These are phyloP conservation scores for Penicillium expansum DNA, from an alignment of 2,329 filamentous ascomycete species.

Conservation along the genomic window DNA sequence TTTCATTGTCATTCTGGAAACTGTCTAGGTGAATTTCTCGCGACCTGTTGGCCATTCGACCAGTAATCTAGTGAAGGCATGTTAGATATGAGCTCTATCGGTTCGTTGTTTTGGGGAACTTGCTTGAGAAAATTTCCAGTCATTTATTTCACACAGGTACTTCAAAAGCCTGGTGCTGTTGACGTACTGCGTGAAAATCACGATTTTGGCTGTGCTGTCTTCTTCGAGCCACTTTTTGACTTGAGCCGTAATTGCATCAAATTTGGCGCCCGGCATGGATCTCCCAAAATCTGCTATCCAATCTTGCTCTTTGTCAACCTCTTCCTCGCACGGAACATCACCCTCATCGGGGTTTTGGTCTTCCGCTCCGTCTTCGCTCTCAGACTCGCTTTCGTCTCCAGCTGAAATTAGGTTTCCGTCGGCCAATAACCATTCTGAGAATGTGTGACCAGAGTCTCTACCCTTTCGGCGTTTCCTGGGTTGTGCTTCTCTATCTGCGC, in stretches of 20 bases:
- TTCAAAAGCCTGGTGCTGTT: conserved; percentile 52
- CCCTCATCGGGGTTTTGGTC: not conserved
- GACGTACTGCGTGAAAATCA: conserved; percentile 2
- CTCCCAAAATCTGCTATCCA: not conserved
- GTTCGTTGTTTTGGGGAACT: not conserved
- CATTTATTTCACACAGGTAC: conserved; percentile 50
- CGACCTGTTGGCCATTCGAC: conserved; percentile 45
- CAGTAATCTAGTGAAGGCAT: conserved; percentile 41
- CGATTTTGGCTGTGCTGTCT: not conserved
- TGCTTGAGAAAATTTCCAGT: conserved; percentile 42
- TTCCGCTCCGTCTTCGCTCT: not conserved
- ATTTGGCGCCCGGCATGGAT: not conserved
- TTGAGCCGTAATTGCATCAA: not conserved
- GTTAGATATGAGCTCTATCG: not conserved
- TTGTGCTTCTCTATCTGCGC: too few relatives aligned
- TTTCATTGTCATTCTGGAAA: conserved; percentile 44
- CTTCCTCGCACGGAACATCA: not conserved
- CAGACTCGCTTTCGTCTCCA: not conserved
- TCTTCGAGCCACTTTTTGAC: not conserved
- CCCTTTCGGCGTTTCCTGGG: not conserved
- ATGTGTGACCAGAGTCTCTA: fast-evolving
- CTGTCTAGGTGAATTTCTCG: conserved; percentile 48
- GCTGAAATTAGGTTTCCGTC: not conserved
- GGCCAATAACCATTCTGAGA: not conserved
- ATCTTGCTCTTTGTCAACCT: not conserved